Base-by-base conservation (phyloP, 768 basidiomycete genomes). In the Mycena amicta region DNA sequence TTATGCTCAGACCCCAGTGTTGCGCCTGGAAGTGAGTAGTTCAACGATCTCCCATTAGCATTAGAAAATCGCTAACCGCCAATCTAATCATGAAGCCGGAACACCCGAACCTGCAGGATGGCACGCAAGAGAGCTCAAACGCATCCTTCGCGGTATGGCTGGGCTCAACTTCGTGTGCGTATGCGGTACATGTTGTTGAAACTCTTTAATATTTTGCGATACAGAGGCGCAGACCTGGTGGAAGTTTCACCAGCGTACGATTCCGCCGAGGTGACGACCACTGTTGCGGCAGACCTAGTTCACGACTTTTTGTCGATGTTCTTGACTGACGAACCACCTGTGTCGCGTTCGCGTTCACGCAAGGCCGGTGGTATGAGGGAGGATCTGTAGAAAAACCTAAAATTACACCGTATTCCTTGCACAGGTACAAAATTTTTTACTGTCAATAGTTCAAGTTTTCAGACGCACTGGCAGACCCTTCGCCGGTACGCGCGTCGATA, bases 71-170 rank as follows among this genome's bases (percentile, higher is more conserved):
- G n/a, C n/a, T n/a, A n/a, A n/a, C n/a, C n/a, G n/a, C n/a, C n/a
- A n/a, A 16, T 51, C 18, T 50, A 46, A 39, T 33, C 1, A 56
- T 43, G 55, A 66, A 91, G 88, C 92, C 56, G 90, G 92, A 15
- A 93, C 92, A 1, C 92, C 92, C 15, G 92, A 93, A 70, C 79
- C 87, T 2, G 92, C 92, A 29, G 92, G 92, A 13, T 92, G 89
- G 90, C 91, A 92, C 3, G 87, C 84, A 20, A 83, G 91, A 49
- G 92, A 93, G 72, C 78, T 91, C 40, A 92, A 92, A 66, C 82
- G 89, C 31, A 89, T 92, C 64, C 78, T 93, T 51, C 83, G 92
- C 57, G 92, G 92, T 15, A 77, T 93, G 13, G 83, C 83, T 2
- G 90, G 90, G 4, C 74, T 94, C 30, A 91, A 92, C 68, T 86